These are phyloP conservation scores for Alnus rubra DNA, from an alignment of 306 rosid species.

Conservation along the genomic window DNA sequence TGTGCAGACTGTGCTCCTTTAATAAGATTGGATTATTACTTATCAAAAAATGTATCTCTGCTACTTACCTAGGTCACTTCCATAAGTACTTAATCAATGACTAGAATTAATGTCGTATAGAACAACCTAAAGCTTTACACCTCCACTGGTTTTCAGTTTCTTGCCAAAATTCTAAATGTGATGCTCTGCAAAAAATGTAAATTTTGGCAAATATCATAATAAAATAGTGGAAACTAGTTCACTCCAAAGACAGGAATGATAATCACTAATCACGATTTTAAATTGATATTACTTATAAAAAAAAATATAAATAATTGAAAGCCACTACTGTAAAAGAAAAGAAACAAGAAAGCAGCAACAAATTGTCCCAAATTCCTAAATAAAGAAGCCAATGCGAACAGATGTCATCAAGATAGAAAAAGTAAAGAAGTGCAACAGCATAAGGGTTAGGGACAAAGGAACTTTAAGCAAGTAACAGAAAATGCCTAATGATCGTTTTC, in stretches of 20 bases:
- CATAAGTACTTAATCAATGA: not conserved
- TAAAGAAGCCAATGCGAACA: not conserved
- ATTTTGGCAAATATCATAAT: not conserved
- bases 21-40: too few relatives aligned
- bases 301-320: not conserved
- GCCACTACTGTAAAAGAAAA: not conserved
- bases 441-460: not conserved
- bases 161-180: conserved; percentile 1
- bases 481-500: not conserved
- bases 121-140: not conserved
- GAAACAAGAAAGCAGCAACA: not conserved
- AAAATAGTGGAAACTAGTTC: not conserved
- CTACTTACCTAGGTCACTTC: not conserved
- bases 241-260: not conserved
- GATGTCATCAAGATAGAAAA: not conserved
- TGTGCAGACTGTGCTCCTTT: not conserved
- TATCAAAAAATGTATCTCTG: not conserved
- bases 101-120: not conserved
- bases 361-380: not conserved
- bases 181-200: not conserved
- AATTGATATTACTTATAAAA: not conserved
- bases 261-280: not conserved
- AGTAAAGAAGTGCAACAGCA: not conserved
- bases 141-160: not conserved
- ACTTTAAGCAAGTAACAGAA: not conserved